Percentiles rank a stretch among this genome's conserved stretches.
phyloP scores from a whole-genome alignment of 1,284 basidiomycete genomes.

The Grifola frondosa region DNA sequence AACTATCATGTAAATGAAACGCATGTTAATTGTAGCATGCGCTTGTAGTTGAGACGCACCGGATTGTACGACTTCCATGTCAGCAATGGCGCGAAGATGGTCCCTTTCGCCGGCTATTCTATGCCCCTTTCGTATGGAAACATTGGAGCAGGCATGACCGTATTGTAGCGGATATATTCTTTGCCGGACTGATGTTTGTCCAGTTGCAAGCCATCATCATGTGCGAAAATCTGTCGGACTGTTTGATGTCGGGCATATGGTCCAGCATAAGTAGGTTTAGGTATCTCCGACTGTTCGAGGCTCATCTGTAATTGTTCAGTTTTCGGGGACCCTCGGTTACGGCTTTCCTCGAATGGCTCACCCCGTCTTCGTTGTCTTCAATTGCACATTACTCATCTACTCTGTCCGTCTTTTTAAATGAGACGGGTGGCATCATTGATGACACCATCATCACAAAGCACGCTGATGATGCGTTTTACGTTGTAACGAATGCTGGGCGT shows the following conservation, averaged over 20 bases:
- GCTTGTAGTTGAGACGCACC: constrained; percentile 67
- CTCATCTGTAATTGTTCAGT: constrained; percentile 33
- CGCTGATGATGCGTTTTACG: constrained; percentile 79
- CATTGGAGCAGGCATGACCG: constrained; percentile 74
- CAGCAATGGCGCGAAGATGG: constrained; percentile 88
- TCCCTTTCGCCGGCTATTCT: constrained; percentile 91
- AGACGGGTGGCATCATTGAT: constrained; percentile 92
- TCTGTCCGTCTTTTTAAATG: constrained; percentile 87
- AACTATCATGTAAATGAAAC: too few relatives aligned
- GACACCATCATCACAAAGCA: constrained; percentile 90
- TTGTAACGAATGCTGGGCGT: constrained; percentile 95
- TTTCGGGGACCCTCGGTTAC: constrained; percentile 76
- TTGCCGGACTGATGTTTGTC: neutral
- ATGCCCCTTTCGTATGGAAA: constrained; percentile 92
- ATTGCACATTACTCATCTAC: constrained; percentile 74
- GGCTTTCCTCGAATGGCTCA: constrained; percentile 83
- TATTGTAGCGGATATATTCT: constrained; percentile 5
- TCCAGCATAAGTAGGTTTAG: constrained; percentile 69
- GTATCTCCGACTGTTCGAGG: constrained; percentile 5
- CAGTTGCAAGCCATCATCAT: constrained; percentile 91
- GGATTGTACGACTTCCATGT: constrained; percentile 92
- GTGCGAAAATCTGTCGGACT: constrained; percentile 84
- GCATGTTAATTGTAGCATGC: neutral
- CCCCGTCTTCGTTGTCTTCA: constrained; percentile 75
- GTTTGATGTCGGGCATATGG: constrained; percentile 99